Base-by-base conservation (phyloP, 2,329 filamentous ascomycete species). In the Ophiostoma perfectum region DNA sequence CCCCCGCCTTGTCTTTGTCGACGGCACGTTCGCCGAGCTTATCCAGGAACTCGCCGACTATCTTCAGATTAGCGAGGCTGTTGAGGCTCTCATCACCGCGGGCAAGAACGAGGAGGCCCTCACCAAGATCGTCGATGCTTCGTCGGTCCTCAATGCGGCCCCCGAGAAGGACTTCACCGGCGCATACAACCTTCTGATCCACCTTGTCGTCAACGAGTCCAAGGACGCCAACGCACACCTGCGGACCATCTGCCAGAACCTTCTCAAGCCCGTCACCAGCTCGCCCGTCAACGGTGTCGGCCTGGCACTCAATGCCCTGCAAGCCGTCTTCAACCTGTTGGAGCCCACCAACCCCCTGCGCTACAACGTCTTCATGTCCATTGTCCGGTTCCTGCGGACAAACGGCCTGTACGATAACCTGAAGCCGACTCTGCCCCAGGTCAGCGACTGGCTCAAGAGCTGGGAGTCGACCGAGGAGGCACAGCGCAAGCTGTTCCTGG, bases 141-240 rank as follows among this genome's bases (percentile, higher is more conserved):
- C 92, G 67, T 80, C 85, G 67, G 86, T 85, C 66, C 84, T 99
- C 77, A 96, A 93, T 80, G 85, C 86, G 72, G 91, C 93, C 68
- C 92, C 94, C 70, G 95, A 99, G 85, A 96, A 95, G 86, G 94
- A 98, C 80, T 95, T 97, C 78, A 93, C 92, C 70, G 90, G 94
- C 70, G 92, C 94, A 71, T 97, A 97, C 82, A 98, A 99, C 82
- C 90, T 98, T 74, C 89, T 99, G 78, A 89, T 98, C 77, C 92
- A 97, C 83, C 89, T 99, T 70, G 88, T 96, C 73, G 85, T 92
- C 75, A 72, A 70, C 69, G 92, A 96, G 81, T 92, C 93, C 70
- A 87, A 90, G 75, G 91, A 93, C 74, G 86, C 90, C 73, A 90
- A 92, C 79, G 91, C 90, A 80, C 90, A 95, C 82, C 88, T 99